These are phyloP conservation scores for Camellia sinensis DNA, from an alignment of 148 eudicot species.

Conservation along the genomic window DNA sequence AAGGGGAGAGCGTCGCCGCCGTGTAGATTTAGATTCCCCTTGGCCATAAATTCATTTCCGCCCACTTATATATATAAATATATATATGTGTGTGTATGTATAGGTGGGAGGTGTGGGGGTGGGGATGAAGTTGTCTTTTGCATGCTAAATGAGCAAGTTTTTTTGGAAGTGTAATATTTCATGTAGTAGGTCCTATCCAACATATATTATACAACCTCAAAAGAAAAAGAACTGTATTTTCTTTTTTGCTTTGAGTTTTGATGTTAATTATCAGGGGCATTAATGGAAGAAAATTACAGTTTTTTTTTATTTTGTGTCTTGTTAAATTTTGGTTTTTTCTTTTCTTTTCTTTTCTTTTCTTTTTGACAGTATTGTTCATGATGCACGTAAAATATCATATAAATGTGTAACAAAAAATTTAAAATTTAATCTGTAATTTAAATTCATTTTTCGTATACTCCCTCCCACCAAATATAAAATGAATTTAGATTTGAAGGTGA, in stretches of 20 bases:
- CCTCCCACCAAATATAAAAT: too few species aligned
- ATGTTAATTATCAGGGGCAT: neutral
- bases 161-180: neutral
- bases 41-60: neutral
- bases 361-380: too few species aligned
- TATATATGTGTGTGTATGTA: neutral
- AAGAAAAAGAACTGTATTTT: slow-evolving; percentile 3
- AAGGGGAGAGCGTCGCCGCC: slow-evolving; percentile 21
- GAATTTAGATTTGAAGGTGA: too few species aligned
- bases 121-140: neutral
- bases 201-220: neutral
- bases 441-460: too few species aligned
- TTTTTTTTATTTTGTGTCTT: neutral
- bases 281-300: neutral
- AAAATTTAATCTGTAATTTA: too few species aligned
- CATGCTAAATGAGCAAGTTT: slow-evolving; percentile 18
- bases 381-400: too few species aligned
- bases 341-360: too few species aligned
- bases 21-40: slow-evolving; percentile 19
- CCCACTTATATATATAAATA: neutral
- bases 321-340: neutral
- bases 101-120: neutral
- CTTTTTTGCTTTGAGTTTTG: neutral
- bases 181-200: neutral
- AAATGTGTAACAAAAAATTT: too few species aligned